Evolutionary conservation across 345 rosid species (phyloP).

Genomic region (Corchorus capsularis): DNA sequence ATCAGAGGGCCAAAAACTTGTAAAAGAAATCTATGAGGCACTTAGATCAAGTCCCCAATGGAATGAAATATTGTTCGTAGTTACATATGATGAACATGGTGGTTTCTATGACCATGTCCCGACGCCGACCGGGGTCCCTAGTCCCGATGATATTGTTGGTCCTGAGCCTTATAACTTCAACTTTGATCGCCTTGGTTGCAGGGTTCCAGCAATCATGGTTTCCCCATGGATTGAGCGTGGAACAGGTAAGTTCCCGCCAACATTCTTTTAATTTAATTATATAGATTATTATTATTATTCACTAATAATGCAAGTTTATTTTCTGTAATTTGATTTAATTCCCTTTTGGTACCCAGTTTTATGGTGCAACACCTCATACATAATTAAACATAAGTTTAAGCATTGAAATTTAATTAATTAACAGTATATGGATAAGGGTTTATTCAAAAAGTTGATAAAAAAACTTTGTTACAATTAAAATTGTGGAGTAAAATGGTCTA

Average conservation of each 20-base stretch:
- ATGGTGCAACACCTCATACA: no score
- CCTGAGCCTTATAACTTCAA: conserved; percentile 61
- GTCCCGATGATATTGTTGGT: conserved; percentile 72
- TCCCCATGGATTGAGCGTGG: conserved; percentile 90
- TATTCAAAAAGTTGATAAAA: background rate
- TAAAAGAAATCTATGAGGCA: conserved; percentile 81
- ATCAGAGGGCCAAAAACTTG: conserved; percentile 71
- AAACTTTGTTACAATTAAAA: background rate
- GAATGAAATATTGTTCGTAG: conserved; percentile 64
- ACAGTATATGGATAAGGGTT: background rate
- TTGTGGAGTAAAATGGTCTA: background rate
- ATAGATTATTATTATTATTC: no score
- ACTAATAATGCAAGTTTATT: no score
- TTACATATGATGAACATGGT: conserved; percentile 84
- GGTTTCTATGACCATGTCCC: conserved; percentile 92
- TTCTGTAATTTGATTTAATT: no score
- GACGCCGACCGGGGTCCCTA: conserved; percentile 80
- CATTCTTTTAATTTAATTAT: background rate
- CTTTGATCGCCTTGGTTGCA: conserved; percentile 79
- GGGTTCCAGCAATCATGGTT: conserved; percentile 73
- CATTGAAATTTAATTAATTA: no score
- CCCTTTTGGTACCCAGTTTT: background rate
- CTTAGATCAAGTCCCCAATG: conserved; percentile 84
- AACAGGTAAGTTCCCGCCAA: conserved; percentile 44
- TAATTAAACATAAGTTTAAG: no score